Conservation (phyloP, 495 filamentous ascomycete species). For the Penicilliopsis zonata region DNA sequence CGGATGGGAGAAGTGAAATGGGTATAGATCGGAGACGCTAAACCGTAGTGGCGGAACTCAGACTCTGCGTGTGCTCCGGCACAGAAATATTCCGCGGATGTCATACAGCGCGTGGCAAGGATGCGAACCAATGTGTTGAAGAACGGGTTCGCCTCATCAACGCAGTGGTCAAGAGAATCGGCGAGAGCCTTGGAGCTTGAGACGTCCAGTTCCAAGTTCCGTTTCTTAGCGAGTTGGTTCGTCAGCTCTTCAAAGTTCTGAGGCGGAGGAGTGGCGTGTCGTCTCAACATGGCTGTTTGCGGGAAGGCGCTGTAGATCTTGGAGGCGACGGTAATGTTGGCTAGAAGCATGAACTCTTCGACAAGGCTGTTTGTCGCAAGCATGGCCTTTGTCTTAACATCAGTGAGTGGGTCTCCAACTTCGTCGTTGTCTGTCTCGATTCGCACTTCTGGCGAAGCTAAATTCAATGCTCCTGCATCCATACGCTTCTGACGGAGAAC, state of each 20-base stretch:
- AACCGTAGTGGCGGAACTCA: slow-evolving; percentile 93
- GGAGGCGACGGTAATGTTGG: slow-evolving; percentile 84
- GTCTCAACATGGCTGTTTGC: slow-evolving; percentile 84
- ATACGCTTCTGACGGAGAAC: slow-evolving; percentile 92
- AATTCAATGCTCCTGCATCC: slow-evolving; percentile 87
- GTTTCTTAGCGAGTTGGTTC: slow-evolving; percentile 78
- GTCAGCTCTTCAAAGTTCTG: slow-evolving; percentile 92
- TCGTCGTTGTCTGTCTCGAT: slow-evolving; percentile 92
- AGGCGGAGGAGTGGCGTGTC: slow-evolving; percentile 83
- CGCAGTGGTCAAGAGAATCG: slow-evolving; percentile 76
- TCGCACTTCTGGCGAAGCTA: slow-evolving; percentile 90
- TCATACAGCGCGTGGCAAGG: slow-evolving; percentile 97
- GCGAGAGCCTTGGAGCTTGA: slow-evolving; percentile 85
- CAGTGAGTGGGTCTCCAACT: slow-evolving; percentile 79
- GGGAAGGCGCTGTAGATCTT: slow-evolving; percentile 86
- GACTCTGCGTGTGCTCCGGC: slow-evolving; percentile 82
- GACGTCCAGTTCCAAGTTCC: slow-evolving; percentile 61
- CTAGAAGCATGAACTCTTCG: slow-evolving; percentile 98
- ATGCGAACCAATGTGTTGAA: slow-evolving; percentile 98
- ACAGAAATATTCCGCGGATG: slow-evolving; percentile 96
- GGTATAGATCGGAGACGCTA: slow-evolving; percentile 93
- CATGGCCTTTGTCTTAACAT: slow-evolving; percentile 86
- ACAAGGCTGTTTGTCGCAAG: slow-evolving; percentile 97
- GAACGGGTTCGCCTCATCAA: slow-evolving; percentile 77
- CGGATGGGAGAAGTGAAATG: slow-evolving; percentile 97